Percentiles rank a stretch among this genome's conserved stretches.
phyloP scores from a whole-genome alignment of 495 filamentous ascomycete species.

The Xylaria palmicola region DNA sequence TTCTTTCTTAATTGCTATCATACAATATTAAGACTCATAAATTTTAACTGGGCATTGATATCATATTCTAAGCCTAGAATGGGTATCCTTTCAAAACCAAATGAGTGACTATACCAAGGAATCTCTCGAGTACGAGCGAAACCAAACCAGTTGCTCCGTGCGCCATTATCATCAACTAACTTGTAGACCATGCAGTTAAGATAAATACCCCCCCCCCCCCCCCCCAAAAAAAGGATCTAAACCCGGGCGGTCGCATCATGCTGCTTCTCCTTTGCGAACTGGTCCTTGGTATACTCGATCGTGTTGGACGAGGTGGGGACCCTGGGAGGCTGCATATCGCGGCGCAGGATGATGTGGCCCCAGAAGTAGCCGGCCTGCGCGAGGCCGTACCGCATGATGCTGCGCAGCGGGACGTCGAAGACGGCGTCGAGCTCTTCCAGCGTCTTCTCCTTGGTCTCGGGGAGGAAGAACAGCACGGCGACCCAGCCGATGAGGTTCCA shows the following conservation, averaged over 20 bases:
- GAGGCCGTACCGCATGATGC: conserved; percentile 49
- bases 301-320: conserved; percentile 15
- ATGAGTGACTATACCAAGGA: not conserved
- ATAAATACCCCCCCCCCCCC: too few species aligned
- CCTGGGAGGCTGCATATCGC: conserved; percentile 35
- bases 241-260: conserved; percentile 27
- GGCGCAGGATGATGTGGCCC: conserved; percentile 50
- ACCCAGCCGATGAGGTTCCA: conserved; percentile 68
- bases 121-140: not conserved
- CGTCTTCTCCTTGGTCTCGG: conserved; percentile 80
- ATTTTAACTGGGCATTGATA: not conserved
- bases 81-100: conserved; percentile 1
- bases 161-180: not conserved
- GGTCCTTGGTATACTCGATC: conserved; percentile 22
- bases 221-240: conserved; percentile 1
- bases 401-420: conserved; percentile 51
- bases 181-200: too few species aligned
- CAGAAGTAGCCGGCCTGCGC: conserved; percentile 48
- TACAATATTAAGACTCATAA: not conserved
- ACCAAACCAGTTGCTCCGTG: not conserved
- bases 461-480: conserved; percentile 71
- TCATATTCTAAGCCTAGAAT: not conserved
- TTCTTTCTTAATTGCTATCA: too few species aligned
- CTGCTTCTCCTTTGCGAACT: conserved; percentile 26
- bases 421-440: conserved; percentile 66